Base-by-base conservation (phyloP, 2,329 filamentous ascomycete genomes). In the Aspergillus transmontanensis region DNA sequence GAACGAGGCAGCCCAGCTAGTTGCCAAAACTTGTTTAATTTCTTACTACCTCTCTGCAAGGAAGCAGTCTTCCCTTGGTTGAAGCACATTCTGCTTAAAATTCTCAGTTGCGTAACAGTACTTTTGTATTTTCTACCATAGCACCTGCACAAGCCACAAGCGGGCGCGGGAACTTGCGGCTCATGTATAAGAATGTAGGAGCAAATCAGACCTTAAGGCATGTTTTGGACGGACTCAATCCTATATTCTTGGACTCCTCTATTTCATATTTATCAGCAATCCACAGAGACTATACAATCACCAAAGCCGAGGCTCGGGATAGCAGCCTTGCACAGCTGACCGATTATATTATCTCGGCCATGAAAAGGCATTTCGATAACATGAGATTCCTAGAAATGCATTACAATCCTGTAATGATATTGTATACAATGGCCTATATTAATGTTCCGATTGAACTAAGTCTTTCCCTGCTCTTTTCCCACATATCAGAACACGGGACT, bases 331-430 rank as follows among this genome's bases (percentile, higher is more conserved):
- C 46, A 30, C 16, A 30, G 26, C 23, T 30, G 7, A 30, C 26
- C 10, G 26, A 50, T 50, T 50, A 50, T 16, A 50, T 30, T 50
- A 50, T 50, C 46, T 48, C 45, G 45, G 45, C 11, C 23, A 28
- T 48, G 23, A 16, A 16, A 28, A 28, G 45, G 23, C 46, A 28
- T 28, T 28, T 30, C 46, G 30, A 16, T 14, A 26, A 7, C 23
- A 48, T 28, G 23, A 28, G 45, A 26, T 7, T 28, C 10, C 2
- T 50, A 30, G 16, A 30, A 28, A 30, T 19, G 5, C 26, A 30
- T 9, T 19, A 3, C 7, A 10, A 4, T 4, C 6, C 6, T 4
- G 19, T n/a, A 7, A n/a, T 41, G 19, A n/a, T 41, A 19, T 9
- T 41, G 39, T 41, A 41, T 41, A n/a, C 19, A 41, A n/a, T 41